Percentiles rank a stretch among this genome's conserved stretches.
Evolutionary conservation across 306 rosid species (phyloP).

Genomic region (Lagenaria siceraria): DNA sequence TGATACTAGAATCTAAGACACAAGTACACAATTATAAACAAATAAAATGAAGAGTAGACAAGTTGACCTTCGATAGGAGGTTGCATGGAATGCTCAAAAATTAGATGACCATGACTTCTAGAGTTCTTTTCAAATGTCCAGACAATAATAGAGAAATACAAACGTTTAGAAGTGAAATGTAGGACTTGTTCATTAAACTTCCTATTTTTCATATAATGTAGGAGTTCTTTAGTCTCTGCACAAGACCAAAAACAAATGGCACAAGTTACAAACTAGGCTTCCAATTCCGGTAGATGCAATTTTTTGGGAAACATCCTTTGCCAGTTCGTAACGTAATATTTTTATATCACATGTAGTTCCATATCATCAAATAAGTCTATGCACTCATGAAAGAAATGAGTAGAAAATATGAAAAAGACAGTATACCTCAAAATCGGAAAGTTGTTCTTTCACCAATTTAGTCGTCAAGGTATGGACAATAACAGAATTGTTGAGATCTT

Average conservation of each 20-base stretch:
- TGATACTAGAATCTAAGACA: neutral
- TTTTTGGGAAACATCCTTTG: neutral
- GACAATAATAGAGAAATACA: neutral
- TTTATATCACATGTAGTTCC: neutral
- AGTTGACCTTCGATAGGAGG: neutral
- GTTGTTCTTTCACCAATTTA: slow-evolving; percentile 43
- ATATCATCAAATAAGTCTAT: neutral
- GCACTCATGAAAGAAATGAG: neutral
- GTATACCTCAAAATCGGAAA: slow-evolving; percentile 61
- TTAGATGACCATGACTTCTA: neutral
- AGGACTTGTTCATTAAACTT: neutral
- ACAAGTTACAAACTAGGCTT: neutral
- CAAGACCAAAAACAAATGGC: neutral
- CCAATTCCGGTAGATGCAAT: neutral
- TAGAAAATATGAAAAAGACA: neutral
- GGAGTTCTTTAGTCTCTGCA: neutral
- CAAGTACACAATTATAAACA: neutral
- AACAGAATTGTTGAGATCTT: slow-evolving; percentile 87
- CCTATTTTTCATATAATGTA: neutral
- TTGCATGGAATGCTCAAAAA: neutral
- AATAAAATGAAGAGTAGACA: neutral
- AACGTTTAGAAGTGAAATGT: neutral
- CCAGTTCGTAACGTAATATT: neutral
- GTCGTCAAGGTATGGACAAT: slow-evolving; percentile 43
- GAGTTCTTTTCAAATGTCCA: neutral